Percentiles rank a stretch among this genome's conserved stretches.
phyloP scores from a whole-genome alignment of 1,284 basidiomycete species.

The Puccinia hordei region DNA sequence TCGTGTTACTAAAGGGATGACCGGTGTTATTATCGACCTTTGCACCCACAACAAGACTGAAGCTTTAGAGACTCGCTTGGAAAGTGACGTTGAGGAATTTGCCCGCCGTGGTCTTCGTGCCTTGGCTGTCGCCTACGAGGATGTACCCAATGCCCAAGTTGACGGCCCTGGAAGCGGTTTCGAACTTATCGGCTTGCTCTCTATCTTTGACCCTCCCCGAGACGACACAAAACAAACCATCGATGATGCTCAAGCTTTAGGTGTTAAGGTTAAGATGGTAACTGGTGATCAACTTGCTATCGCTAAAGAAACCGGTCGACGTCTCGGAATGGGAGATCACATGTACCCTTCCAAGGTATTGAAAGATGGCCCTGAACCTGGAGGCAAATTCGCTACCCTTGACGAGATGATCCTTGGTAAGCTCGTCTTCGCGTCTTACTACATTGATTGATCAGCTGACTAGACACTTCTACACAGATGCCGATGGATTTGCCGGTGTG shows the following conservation, averaged over 20 bases:
- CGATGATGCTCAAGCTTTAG: conserved; percentile 90
- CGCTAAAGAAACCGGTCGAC: conserved; percentile 97
- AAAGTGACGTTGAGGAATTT: conserved; percentile 92
- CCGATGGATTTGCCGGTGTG: conserved; percentile 89
- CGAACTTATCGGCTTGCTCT: conserved; percentile 92
- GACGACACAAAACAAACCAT: conserved; percentile 99
- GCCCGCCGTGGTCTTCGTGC: conserved; percentile 95
- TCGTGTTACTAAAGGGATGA: conserved; percentile 99
- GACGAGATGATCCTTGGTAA: conserved; percentile 50
- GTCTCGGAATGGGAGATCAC: conserved; percentile 92
- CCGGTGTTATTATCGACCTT: conserved; percentile 70
- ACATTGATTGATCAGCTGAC: background rate
- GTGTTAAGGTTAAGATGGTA: conserved; percentile 99
- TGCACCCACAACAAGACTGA: conserved; percentile 96
- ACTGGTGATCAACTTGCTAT: conserved; percentile 99
- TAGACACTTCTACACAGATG: conserved; percentile 69
- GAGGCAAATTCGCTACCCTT: conserved; percentile 69
- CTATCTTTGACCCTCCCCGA: conserved; percentile 97
- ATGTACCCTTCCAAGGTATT: conserved; percentile 95
- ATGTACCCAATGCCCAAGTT: conserved; percentile 64
- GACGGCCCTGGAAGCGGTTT: conserved; percentile 90
- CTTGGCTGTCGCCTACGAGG: conserved; percentile 92
- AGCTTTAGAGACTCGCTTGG: conserved; percentile 83
- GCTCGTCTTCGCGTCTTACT: background rate
- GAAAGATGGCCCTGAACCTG: conserved; percentile 81